Percentiles rank a stretch among this genome's conserved stretches.
Evolutionary conservation across 2,329 filamentous ascomycete genomes (phyloP).

Genomic region (Arthrobotrys musiformis): DNA sequence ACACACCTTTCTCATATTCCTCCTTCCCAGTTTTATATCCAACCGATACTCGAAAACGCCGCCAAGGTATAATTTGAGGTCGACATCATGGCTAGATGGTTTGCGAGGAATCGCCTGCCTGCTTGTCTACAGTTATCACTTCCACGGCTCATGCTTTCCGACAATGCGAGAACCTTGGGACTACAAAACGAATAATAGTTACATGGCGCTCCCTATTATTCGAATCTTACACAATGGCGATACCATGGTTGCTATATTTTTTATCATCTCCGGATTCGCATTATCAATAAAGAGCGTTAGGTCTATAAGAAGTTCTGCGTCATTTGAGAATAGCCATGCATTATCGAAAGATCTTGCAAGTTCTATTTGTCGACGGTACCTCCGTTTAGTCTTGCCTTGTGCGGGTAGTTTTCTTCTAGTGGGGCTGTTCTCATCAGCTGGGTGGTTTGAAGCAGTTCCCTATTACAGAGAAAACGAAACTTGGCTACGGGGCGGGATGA

Average conservation of each 20-base stretch:
- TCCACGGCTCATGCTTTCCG: slow-evolving; percentile 14
- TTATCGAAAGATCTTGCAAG: slow-evolving; percentile 26
- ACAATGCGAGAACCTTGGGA: slow-evolving; percentile 9
- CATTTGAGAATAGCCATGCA: slow-evolving; percentile 6
- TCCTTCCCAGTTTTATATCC: slow-evolving; percentile 38
- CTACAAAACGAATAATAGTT: neutral
- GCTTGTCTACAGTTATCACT: slow-evolving; percentile 42
- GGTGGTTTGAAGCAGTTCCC: slow-evolving; percentile 38
- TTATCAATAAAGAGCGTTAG: slow-evolving; percentile 30
- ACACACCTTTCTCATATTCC: neutral
- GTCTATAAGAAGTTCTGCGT: neutral
- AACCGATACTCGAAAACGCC: slow-evolving; percentile 25
- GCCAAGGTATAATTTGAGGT: slow-evolving; percentile 10
- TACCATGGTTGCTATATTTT: slow-evolving; percentile 41
- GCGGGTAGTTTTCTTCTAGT: slow-evolving; percentile 24
- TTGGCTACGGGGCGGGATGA: neutral
- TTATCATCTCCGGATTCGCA: slow-evolving; percentile 43
- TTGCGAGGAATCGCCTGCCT: slow-evolving; percentile 42
- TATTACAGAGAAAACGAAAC: neutral
- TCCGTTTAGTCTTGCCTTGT: slow-evolving; percentile 32
- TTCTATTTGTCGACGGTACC: slow-evolving; percentile 28
- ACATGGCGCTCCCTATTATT: slow-evolving; percentile 28
- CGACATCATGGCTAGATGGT: slow-evolving; percentile 51
- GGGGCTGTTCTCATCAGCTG: slow-evolving; percentile 4
- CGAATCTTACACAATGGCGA: slow-evolving; percentile 30